Base-by-base conservation (phyloP, 257 asterid genomes). In the Scutellaria galericulata region DNA sequence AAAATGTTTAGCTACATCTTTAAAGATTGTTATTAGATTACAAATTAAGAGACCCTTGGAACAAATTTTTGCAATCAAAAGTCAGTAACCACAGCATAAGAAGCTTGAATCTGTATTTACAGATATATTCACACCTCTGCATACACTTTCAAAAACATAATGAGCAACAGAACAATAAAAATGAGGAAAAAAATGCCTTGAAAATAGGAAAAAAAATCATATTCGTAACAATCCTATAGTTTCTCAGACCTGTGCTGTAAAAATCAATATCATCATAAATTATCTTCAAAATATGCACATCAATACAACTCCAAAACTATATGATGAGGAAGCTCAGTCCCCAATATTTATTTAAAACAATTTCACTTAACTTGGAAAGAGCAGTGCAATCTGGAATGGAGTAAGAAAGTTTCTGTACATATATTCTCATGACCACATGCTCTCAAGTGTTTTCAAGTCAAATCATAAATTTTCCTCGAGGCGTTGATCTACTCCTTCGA, bases 401-500 rank as follows among this genome's bases (percentile, higher is more conserved):
- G 68, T 44, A 59, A 59, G 66, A 66, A 65, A 61, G 15, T 18
- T 15, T 66, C 67, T 80, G 73, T 77, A 74, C 85, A 83, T 61
- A 59, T 68, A 72, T 51, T 55, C 80, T 65, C 77, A 65, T 37
- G 71, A 79, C 74, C 45, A 40, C 66, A 71, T 59, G 74, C 78
- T 70, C 66, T 31, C 35, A 41, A 22, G 56, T 62, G 56, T 11
- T 58, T 56, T 41, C 79, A 56, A 79, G 67, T 79, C 86, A 81
- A 71, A 87, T 64, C 71, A 86, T 79, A 67, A 84, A 83, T 68
- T 87, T 90, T 20, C 97, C 98, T 9, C 95, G 92, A 63, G 97
- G 95, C n/a, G 94, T 88, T 24, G 98, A 90, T 84, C 79, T 82
- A 81, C 97, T 90, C 79, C 98, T 82, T 47, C 81, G 87, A 37